Conservation (phyloP, 2,329 filamentous ascomycete species). For the Neopestalotiopsis clavispora region DNA sequence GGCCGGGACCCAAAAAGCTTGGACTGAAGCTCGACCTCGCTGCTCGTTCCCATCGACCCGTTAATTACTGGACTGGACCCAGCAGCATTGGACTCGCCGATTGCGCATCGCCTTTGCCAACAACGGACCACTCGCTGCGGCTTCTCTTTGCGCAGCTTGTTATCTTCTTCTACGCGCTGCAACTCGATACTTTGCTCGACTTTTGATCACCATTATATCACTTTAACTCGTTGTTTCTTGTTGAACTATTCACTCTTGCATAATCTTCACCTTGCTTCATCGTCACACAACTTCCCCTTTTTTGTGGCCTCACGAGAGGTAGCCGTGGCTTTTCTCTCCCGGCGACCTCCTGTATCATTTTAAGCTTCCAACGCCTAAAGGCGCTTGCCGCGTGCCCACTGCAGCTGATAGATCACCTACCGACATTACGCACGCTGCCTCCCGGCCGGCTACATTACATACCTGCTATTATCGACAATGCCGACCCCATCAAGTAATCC, state of each 20-base stretch:
- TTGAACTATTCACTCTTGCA: neutral
- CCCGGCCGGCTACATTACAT: neutral
- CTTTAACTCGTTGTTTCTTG: neutral
- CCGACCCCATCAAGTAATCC: slow-evolving; percentile 36
- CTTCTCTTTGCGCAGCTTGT: neutral
- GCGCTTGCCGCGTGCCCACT: slow-evolving; percentile 8
- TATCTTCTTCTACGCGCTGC: neutral
- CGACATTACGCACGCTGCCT: neutral
- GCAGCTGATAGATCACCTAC: neutral
- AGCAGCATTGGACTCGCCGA: neutral
- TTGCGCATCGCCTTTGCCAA: slow-evolving; percentile 7
- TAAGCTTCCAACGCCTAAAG: slow-evolving; percentile 14
- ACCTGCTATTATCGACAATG: slow-evolving; percentile 26
- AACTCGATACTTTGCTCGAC: neutral
- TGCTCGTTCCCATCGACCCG: neutral
- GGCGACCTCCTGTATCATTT: neutral
- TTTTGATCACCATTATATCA: neutral
- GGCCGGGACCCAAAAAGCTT: neutral
- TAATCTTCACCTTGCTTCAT: neutral
- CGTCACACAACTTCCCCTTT: neutral
- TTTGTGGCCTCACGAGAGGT: neutral
- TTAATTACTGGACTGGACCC: neutral
- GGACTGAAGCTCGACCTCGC: slow-evolving; percentile 7
- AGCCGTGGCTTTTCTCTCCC: neutral
- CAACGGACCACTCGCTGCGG: neutral